Base-by-base conservation (phyloP, 768 basidiomycete genomes). In the Heimioporus sp. region DNA sequence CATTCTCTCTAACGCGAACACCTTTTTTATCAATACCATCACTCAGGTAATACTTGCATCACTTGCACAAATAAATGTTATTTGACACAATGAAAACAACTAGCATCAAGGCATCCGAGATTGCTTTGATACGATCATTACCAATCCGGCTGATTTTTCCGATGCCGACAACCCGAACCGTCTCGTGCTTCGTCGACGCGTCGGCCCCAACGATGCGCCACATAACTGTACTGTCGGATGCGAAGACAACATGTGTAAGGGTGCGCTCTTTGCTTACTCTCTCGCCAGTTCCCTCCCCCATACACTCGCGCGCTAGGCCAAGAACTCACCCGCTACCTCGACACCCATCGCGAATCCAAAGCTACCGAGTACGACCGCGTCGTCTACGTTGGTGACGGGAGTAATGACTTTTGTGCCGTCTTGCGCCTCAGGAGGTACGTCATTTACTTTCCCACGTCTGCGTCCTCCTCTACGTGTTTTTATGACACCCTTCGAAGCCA, bases 161-260 rank as follows among this genome's bases (percentile, higher is more conserved):
- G 64, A 71, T 1, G 77, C 54, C 83, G n/a, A n/a, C n/a, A 77
- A 82, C 8, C 79, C 63, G 1, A 83, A 89, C 34, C 75, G 89
- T 7, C 83, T 98, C 49, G 81, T 85, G 51, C 72, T 99, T 43
- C 78, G 81, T 30, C 80, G 95, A 13, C 79, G 87, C 40, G 75
- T 98, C 39, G 87, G 86, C 53, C 90, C 91, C 11, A 59, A 72
- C 19, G 90, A 82, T 2, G 84, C 84, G 2, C 92, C 92, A 53
- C 97, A 98, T 68, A 65, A 63, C 8, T 99, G 97, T 72, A 75
- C 74, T 40, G 79, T 96, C 46, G 96, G 96, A 7, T 99, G 97
- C 74, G 85, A 86, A 51, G 81, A 86, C 13, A 98, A 99, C 76
- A 97, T 99, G 95, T 99, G 97, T 78, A 99, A 99, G 76, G 92